Percentiles rank a stretch among this genome's conserved stretches.
Conservation (phyloP, 495 filamentous ascomycete genomes). For the Talaromyces wortmannii region DNA sequence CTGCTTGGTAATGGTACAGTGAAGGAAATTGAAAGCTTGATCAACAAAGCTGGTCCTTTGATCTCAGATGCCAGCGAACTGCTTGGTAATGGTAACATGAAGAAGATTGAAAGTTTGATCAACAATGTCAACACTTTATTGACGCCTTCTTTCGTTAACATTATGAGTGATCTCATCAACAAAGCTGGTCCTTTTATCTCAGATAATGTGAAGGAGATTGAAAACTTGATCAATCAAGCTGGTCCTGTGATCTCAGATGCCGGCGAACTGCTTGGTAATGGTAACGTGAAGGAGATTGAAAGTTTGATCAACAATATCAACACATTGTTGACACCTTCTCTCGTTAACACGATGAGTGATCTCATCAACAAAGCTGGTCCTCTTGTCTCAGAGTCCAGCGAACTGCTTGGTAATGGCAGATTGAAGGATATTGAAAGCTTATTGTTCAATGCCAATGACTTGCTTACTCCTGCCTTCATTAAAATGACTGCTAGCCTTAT, state of each 20-base stretch:
- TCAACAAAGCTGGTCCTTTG: too few relatives aligned
- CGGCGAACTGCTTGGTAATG: too few relatives aligned
- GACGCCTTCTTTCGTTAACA: too few relatives aligned
- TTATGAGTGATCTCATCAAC: too few relatives aligned
- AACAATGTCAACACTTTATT: slow-evolving; percentile 28
- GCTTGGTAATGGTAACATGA: slow-evolving; percentile 26
- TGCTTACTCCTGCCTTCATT: too few relatives aligned
- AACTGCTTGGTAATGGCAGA: slow-evolving; percentile 27
- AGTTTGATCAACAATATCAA: slow-evolving; percentile 15
- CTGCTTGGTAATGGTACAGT: slow-evolving; percentile 28
- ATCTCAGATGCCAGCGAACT: too few relatives aligned
- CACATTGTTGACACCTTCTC: slow-evolving; percentile 16
- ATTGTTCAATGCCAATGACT: too few relatives aligned
- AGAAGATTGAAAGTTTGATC: slow-evolving; percentile 27
- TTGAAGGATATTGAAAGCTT: slow-evolving; percentile 24
- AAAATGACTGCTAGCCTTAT: too few relatives aligned
- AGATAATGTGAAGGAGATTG: slow-evolving; percentile 31
- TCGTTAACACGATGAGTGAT: slow-evolving; percentile 32
- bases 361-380: slow-evolving; percentile 23
- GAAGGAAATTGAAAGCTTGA: slow-evolving; percentile 25
- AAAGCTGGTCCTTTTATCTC: too few relatives aligned
- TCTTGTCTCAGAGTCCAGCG: slow-evolving; percentile 18
- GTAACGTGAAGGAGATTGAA: slow-evolving; percentile 7
- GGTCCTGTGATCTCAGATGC: too few relatives aligned
- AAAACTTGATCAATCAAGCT: too few relatives aligned